Evolutionary conservation across 2,329 filamentous ascomycete genomes (phyloP).

Genomic region (Alternaria gaisen): DNA sequence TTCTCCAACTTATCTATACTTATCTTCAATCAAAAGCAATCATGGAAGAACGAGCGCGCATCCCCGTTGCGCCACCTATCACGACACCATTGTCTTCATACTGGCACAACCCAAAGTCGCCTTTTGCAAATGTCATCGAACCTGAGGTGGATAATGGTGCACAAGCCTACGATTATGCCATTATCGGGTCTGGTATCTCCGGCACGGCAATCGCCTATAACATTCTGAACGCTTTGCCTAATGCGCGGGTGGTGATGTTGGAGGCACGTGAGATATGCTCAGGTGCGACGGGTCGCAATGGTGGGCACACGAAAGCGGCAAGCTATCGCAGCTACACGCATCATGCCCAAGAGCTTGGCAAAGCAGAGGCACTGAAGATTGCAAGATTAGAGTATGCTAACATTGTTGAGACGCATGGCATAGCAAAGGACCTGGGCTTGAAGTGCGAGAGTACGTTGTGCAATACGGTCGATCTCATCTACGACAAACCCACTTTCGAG

Average conservation of each 20-base stretch:
- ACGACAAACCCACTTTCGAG: slow-evolving; percentile 54
- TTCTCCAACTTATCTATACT: background rate
- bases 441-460: slow-evolving; percentile 59
- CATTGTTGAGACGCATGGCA: slow-evolving; percentile 64
- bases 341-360: slow-evolving; percentile 58
- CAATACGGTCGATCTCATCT: slow-evolving; percentile 67
- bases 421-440: slow-evolving; percentile 59
- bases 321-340: slow-evolving; percentile 62
- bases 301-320: slow-evolving; percentile 61
- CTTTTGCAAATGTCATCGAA: slow-evolving; percentile 46
- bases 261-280: slow-evolving; percentile 52
- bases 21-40: background rate
- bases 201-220: slow-evolving; percentile 51
- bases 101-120: slow-evolving; percentile 53
- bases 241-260: slow-evolving; percentile 47
- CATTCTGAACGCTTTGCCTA: slow-evolving; percentile 32
- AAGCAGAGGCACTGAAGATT: slow-evolving; percentile 58
- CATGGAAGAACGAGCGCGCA: slow-evolving; percentile 43
- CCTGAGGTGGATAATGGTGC: slow-evolving; percentile 35
- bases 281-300: slow-evolving; percentile 55
- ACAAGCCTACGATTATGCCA: slow-evolving; percentile 43
- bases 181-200: slow-evolving; percentile 54
- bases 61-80: slow-evolving; percentile 45
- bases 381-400: slow-evolving; percentile 53
- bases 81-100: slow-evolving; percentile 51